These are phyloP conservation scores for Ramaria sp. DNA, from an alignment of 768 basidiomycete genomes.

Conservation along the genomic window DNA sequence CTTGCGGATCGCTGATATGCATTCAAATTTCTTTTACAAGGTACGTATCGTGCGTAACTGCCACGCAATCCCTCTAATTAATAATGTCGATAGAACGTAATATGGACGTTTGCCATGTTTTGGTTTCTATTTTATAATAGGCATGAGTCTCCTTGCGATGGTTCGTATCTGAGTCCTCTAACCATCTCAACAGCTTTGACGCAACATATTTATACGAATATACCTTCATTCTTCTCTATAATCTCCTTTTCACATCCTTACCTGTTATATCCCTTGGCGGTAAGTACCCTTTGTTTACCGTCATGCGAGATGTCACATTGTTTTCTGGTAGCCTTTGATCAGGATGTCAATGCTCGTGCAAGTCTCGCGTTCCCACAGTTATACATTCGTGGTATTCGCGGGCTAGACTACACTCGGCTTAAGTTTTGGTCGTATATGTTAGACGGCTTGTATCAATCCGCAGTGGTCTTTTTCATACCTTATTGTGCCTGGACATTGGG, in stretches of 20 bases:
- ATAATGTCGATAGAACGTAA: conserved; percentile 50
- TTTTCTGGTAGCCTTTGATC: conserved; percentile 64
- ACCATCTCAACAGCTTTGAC: conserved; percentile 54
- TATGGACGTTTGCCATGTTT: conserved; percentile 90
- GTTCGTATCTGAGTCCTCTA: conserved; percentile 10
- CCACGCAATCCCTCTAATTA: conserved; percentile 9
- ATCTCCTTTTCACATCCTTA: conserved; percentile 85
- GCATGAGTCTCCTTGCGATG: conserved; percentile 27
- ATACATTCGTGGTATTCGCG: conserved; percentile 90
- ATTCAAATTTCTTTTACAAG: conserved; percentile 98
- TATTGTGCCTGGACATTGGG: conserved; percentile 64
- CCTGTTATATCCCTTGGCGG: conserved; percentile 88
- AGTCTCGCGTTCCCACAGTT: conserved; percentile 89
- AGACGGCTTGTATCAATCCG: conserved; percentile 91
- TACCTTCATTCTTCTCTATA: conserved; percentile 87
- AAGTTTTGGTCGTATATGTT: conserved; percentile 96
- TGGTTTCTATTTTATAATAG: conserved; percentile 88
- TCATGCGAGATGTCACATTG: conserved; percentile 4
- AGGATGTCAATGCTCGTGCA: conserved; percentile 85
- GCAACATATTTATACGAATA: conserved; percentile 93
- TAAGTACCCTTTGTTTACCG: conserved; percentile 22
- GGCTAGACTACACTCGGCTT: conserved; percentile 80
- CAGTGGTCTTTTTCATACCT: conserved; percentile 77
- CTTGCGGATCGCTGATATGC: conserved; percentile 92
- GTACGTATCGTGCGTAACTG: conserved; percentile 25